Conservation (phyloP, 176 grass and related monocot species). For the Bolboschoenus planiculmis region DNA sequence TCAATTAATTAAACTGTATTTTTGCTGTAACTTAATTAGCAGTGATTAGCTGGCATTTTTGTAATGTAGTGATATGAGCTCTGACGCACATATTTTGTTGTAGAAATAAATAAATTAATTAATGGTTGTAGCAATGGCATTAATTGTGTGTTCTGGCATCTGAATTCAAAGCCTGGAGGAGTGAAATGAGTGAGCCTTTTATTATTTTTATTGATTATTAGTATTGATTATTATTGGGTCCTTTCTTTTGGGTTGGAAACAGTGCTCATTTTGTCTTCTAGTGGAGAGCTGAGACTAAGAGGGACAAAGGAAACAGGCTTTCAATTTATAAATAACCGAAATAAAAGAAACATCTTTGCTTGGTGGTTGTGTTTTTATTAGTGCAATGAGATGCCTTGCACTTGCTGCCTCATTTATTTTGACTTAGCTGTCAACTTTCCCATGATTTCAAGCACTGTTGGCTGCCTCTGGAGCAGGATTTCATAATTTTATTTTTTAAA, state of each 20-base stretch:
- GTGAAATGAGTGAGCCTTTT: slow-evolving; percentile 1
- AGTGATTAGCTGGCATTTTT: slow-evolving; percentile 45
- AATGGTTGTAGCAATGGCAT: slow-evolving; percentile 8
- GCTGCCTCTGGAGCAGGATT: not conserved
- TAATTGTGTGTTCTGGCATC: slow-evolving; percentile 26
- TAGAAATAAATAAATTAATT: not conserved
- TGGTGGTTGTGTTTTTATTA: not conserved
- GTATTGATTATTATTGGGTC: slow-evolving; percentile 3
- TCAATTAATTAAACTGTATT: slow-evolving; percentile 38
- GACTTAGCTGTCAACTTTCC: slow-evolving; percentile 36
- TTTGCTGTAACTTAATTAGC: slow-evolving; percentile 32
- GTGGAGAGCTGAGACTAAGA: slow-evolving; percentile 1
- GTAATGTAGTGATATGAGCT: slow-evolving; percentile 35
- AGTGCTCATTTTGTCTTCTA: slow-evolving; percentile 35
- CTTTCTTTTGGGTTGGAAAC: slow-evolving; percentile 18
- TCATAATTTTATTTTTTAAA: not conserved
- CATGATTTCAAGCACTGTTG: not conserved
- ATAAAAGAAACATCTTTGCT: slow-evolving; percentile 3
- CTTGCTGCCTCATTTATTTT: slow-evolving; percentile 29
- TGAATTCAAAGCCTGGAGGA: slow-evolving; percentile 28
- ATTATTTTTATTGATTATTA: no score
- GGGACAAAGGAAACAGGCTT: slow-evolving; percentile 14
- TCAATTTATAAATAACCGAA: slow-evolving; percentile 1
- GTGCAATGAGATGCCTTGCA: slow-evolving; percentile 18
- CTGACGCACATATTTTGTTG: not conserved